These are phyloP conservation scores for Myxozyma sirexii DNA, from an alignment of 805 yeast genomes.

Conservation along the genomic window DNA sequence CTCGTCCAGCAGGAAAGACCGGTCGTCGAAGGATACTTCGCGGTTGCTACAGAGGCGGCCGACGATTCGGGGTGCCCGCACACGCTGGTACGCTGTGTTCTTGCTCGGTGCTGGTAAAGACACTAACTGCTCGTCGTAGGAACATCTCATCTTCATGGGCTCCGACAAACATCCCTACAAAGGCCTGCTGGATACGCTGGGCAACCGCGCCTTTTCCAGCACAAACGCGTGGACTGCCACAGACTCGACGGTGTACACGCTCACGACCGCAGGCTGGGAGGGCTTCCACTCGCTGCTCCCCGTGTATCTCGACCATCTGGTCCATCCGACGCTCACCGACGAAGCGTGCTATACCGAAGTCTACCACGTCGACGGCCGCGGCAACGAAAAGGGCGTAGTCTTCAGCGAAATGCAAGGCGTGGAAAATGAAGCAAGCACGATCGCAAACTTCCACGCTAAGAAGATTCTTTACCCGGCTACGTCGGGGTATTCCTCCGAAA, in stretches of 20 bases:
- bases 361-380: conserved; percentile 88
- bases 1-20: conserved; percentile 82
- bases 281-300: conserved; percentile 86
- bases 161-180: conserved; percentile 86
- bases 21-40: conserved; percentile 85
- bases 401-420: conserved; percentile 96
- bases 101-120: background rate
- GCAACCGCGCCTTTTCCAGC: conserved; percentile 73
- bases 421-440: conserved; percentile 72
- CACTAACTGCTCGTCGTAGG: conserved; percentile 42
- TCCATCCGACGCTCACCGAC: conserved; percentile 83
- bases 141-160: conserved; percentile 94
- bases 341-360: conserved; percentile 93
- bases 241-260: conserved; percentile 91
- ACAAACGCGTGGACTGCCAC: conserved; percentile 98
- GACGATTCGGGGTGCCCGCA: conserved; percentile 94
- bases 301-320: conserved; percentile 82
- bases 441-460: conserved; percentile 42
- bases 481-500: conserved; percentile 88
- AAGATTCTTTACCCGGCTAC: conserved; percentile 44
- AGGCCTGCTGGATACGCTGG: conserved; percentile 84
- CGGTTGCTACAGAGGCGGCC: conserved; percentile 89
- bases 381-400: conserved; percentile 93
- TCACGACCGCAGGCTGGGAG: conserved; percentile 94
- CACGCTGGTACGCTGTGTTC: conserved; percentile 52